Evolutionary conservation across 179 eudicot genomes (phyloP).

Genomic region (Carnegiea gigantea): DNA sequence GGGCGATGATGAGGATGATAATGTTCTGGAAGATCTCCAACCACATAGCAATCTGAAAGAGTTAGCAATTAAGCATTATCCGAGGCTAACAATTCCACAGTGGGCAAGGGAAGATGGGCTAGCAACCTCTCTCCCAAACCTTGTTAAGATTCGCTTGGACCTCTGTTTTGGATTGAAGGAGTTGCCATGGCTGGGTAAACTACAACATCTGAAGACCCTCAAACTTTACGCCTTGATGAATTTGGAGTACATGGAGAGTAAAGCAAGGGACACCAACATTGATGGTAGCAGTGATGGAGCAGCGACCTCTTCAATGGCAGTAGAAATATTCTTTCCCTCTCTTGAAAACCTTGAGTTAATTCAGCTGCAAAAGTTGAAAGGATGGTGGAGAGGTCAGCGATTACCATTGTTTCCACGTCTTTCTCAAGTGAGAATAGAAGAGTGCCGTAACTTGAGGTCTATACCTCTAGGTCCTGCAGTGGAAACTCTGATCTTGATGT

Average conservation of each 20-base stretch:
- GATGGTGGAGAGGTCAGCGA: constrained; percentile 15
- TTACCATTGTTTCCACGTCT: constrained; percentile 9
- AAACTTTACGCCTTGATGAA: not conserved
- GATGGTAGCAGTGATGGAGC: too few species aligned
- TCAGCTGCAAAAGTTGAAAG: not conserved
- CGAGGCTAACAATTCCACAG: not conserved
- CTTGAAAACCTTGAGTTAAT: not conserved
- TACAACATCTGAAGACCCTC: not conserved
- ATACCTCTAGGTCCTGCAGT: constrained; percentile 11
- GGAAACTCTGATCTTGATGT: not conserved
- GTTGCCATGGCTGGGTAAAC: constrained; percentile 7
- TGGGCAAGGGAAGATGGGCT: not conserved
- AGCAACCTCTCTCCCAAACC: constrained; percentile 16
- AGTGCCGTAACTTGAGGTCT: not conserved
- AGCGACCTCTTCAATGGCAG: not conserved
- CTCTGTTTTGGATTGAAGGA: not conserved
- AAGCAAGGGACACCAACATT: not conserved
- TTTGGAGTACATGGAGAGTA: constrained; percentile 21
- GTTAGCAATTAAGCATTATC: not conserved
- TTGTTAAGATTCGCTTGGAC: not conserved
- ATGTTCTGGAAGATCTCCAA: constrained; percentile 4
- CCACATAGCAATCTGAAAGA: not conserved
- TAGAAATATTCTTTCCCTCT: constrained; percentile 17
- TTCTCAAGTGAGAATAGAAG: not conserved
- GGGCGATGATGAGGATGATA: not conserved